A percentile compares a stretch with the other conserved stretches of the same genome.
phyloP scores from a whole-genome alignment of 1,284 basidiomycete species.

The Coniferiporia weirii region DNA sequence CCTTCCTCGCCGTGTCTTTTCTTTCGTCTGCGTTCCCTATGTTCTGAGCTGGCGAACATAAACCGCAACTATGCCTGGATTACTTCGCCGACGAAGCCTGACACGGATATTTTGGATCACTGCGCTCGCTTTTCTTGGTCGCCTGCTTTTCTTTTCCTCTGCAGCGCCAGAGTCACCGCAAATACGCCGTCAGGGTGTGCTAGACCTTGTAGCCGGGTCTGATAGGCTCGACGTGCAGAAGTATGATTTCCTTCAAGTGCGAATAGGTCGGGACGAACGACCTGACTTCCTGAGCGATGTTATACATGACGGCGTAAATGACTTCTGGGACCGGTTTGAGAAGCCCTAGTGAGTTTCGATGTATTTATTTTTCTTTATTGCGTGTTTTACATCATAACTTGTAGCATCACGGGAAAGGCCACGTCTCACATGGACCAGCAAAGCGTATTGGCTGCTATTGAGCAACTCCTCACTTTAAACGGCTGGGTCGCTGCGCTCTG shows the following conservation, averaged over 20 bases:
- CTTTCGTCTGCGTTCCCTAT: neutral
- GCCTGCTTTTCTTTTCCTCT: slow-evolving; percentile 41
- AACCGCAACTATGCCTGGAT: slow-evolving; percentile 26
- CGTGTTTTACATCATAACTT: neutral
- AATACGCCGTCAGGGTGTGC: slow-evolving; percentile 75
- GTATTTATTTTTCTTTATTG: slow-evolving; percentile 9
- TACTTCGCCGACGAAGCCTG: slow-evolving; percentile 33
- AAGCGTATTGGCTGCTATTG: slow-evolving; percentile 79
- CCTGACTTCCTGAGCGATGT: slow-evolving; percentile 75
- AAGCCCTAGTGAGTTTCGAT: slow-evolving; percentile 67
- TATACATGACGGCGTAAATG: slow-evolving; percentile 69
- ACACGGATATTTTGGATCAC: slow-evolving; percentile 31
- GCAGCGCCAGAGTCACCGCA: slow-evolving; percentile 36
- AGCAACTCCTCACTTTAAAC: slow-evolving; percentile 86
- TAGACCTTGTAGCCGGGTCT: slow-evolving; percentile 79
- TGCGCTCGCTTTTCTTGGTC: slow-evolving; percentile 27
- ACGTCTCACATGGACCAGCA: slow-evolving; percentile 86
- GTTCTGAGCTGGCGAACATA: neutral
- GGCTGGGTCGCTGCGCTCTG: slow-evolving; percentile 99
- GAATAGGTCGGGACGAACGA: slow-evolving; percentile 79
- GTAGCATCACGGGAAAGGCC: slow-evolving; percentile 71
- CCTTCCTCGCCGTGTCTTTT: neutral
- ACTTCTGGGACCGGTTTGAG: slow-evolving; percentile 91
- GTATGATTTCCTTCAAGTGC: slow-evolving; percentile 80
- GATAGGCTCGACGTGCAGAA: slow-evolving; percentile 86